Base-by-base conservation (phyloP, 1,139 yeast species). In the Debaryomyces robertsiae region DNA sequence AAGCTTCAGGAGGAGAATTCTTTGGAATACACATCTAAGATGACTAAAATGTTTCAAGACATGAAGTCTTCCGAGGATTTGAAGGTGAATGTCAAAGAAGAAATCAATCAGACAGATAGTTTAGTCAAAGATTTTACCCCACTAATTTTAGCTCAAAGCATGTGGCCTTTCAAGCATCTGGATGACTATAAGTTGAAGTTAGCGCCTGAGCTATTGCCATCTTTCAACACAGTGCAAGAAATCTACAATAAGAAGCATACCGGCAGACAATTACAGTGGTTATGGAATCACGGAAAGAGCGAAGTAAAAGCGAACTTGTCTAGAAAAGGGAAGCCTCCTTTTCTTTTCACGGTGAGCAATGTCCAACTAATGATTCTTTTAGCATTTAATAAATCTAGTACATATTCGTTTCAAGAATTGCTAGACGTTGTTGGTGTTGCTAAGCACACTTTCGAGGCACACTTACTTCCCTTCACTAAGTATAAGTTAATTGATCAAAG, bases 21-120 rank as follows among this genome's bases (percentile, higher is more conserved):
- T 15, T 76, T 84, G 57, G 98, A 93, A 55, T 94, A 90, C 62
- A 91, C 98, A 2, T 84, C 90, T 44, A 93, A 90, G 61, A 86
- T 94, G 66, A 89, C 96, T 31, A 86, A 91, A 55, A 94, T 94
- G 99, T 91, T 94, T 64, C 88, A 87, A 58, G 98, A 94, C 64
- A 89, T 94, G 75, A 79, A 86, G 54, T 81, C 94, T 3, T 89
- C 96, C 0, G 82, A 81, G 47, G 95, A 89, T 46, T 74, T 93
- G 61, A 89, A 85, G 53, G 60, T 64, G 14, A 74, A 77, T 45
- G 89, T 90, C 58, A 81, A 77, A 54, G 80, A 77, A 22, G 72
- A 71, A 40, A 63, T 77, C 33, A 61, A 67, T 5, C 58, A 60
- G 14, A 49, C 52, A 34, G 47, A 53, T 30, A 57, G 63, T 6